Evolutionary conservation across 1,139 yeast species (phyloP), one percentile per base, ranked within the genome.

Genomic region (Ashbya aceris): DNA sequence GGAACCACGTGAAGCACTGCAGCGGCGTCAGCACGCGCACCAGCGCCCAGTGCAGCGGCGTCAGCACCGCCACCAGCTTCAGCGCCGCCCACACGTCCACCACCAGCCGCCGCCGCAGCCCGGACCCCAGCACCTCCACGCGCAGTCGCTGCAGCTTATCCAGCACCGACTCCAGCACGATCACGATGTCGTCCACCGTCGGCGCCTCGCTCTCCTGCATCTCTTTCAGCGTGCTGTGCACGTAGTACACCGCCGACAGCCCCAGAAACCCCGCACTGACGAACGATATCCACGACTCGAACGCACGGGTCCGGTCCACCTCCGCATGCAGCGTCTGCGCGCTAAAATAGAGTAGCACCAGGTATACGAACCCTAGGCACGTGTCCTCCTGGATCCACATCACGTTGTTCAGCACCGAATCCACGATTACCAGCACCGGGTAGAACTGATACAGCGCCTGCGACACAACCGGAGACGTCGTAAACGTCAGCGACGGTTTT

Each of bases 131-230:
- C 14, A 40, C 43, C 39, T 58, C 56, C 8, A 40, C 30, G 26
- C 49, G 45, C 23, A 56, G 33, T 5, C 50, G 46, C 4, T 48
- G 49, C 10, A 58, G 40, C 42, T 60, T 60, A 28, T 50, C 52
- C 23, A 44, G 31, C 13, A 60, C 53, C 8, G 54, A 54, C 34
- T 54, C 58, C 30, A 57, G 36, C 10, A 52, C 40, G n/a, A 52
- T 47, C n/a, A 54, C 49, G 11, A 60, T 53, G 36, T 60, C 63
- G 32, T 60, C 64, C 33, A 57, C 35, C 7, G 62, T 60, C 12
- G 64, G 64, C 3, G 62, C 54, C 36, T 60, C 64, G n/a, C 46
- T 43, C 7, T 41, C 41, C 14, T 41, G 40, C 27, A 56, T 36
- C 30, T 55, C 56, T n/a, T 40, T 35, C 26, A 48, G 41, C 1